A percentile compares a stretch with the other conserved stretches of the same genome.
Conservation (phyloP, 2,329 filamentous ascomycete species). For the Aureobasidium mangrovei region DNA sequence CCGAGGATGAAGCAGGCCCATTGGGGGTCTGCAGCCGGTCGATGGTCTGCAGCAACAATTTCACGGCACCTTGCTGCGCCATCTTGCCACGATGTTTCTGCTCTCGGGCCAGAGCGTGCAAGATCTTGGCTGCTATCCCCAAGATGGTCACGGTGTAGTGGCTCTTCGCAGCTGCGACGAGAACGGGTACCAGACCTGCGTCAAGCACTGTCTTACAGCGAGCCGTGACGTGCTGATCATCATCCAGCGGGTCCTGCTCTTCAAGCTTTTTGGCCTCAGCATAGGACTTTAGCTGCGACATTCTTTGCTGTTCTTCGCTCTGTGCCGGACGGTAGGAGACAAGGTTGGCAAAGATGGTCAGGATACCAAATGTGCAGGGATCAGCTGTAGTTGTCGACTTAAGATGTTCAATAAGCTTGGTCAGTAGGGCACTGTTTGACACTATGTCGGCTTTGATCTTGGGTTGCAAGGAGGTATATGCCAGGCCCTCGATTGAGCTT, state of each 20-base stretch:
- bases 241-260: slow-evolving; percentile 58
- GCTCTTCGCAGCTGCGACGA: slow-evolving; percentile 46
- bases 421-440: slow-evolving; percentile 58
- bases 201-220: slow-evolving; percentile 74
- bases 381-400: slow-evolving; percentile 30
- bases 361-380: slow-evolving; percentile 61
- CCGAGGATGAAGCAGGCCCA: slow-evolving; percentile 72
- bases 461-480: slow-evolving; percentile 81
- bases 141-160: slow-evolving; percentile 61
- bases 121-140: slow-evolving; percentile 63
- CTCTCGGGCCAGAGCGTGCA: slow-evolving; percentile 69
- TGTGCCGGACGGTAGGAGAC: slow-evolving; percentile 69
- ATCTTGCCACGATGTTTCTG: slow-evolving; percentile 66
- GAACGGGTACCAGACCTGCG: slow-evolving; percentile 64
- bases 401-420: slow-evolving; percentile 58
- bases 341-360: slow-evolving; percentile 80
- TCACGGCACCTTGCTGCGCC: slow-evolving; percentile 89
- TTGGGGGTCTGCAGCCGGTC: slow-evolving; percentile 55
- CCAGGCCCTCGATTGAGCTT: slow-evolving; percentile 79
- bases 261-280: slow-evolving; percentile 67
- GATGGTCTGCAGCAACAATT: slow-evolving; percentile 59
- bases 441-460: slow-evolving; percentile 75
- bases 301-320: slow-evolving; percentile 85
- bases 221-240: slow-evolving; percentile 63
- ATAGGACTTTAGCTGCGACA: slow-evolving; percentile 87